phyloP scores from a whole-genome alignment of 1,139 yeast species.

The Geotrichum carabidarum region DNA sequence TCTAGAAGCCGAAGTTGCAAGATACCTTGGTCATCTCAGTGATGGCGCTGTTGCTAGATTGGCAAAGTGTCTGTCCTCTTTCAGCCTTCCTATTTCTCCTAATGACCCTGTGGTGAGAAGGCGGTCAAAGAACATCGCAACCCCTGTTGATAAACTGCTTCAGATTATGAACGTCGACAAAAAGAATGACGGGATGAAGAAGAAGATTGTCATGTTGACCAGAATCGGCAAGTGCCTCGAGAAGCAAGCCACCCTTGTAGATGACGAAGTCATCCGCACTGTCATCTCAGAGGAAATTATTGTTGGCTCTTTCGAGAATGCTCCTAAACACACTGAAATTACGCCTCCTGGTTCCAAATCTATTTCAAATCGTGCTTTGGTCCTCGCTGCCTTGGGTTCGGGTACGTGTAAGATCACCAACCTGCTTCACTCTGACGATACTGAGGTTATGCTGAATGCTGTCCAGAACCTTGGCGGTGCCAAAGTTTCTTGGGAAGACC shows the following conservation, averaged over 20 bases:
- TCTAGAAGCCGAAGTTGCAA: slow-evolving; percentile 86
- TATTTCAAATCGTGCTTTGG: slow-evolving; percentile 88
- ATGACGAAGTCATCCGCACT: slow-evolving; percentile 73
- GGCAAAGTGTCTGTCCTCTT: slow-evolving; percentile 73
- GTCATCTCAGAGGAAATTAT: slow-evolving; percentile 78
- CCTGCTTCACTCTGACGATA: slow-evolving; percentile 88
- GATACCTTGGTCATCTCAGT: slow-evolving; percentile 81
- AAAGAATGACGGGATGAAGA: slow-evolving; percentile 88
- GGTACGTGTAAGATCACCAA: slow-evolving; percentile 82
- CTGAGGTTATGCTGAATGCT: slow-evolving; percentile 91
- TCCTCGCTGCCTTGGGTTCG: slow-evolving; percentile 83
- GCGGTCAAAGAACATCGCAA: slow-evolving; percentile 60
- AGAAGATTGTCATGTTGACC: slow-evolving; percentile 78
- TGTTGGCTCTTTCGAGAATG: slow-evolving; percentile 44
- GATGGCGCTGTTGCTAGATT: slow-evolving; percentile 94
- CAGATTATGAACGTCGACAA: slow-evolving; percentile 92
- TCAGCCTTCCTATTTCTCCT: slow-evolving; percentile 76
- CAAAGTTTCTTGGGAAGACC: slow-evolving; percentile 65
- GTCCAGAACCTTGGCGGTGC: slow-evolving; percentile 78
- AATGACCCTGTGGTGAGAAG: slow-evolving; percentile 69
- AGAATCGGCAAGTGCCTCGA: slow-evolving; percentile 86
- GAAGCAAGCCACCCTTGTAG: slow-evolving; percentile 76
- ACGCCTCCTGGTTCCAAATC: slow-evolving; percentile 97
- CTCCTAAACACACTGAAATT: slow-evolving; percentile 48
- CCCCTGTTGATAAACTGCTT: slow-evolving; percentile 68